Evolutionary conservation across 2,329 filamentous ascomycete genomes (phyloP).

Genomic region (Fusarium verrucosum): DNA sequence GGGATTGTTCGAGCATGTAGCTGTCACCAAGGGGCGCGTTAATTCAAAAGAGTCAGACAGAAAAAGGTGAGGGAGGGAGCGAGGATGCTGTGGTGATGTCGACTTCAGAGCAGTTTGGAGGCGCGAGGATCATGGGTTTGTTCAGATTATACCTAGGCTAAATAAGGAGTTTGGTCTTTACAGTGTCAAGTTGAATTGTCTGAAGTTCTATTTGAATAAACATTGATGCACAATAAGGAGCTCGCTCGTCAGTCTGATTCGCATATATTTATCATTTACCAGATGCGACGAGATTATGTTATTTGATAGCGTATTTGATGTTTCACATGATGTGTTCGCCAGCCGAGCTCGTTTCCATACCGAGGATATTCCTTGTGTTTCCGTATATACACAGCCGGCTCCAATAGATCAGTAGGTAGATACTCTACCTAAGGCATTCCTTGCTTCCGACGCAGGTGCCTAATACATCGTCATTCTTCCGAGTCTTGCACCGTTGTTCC

Average conservation of each 20-base stretch:
- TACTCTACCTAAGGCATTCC: too few species aligned
- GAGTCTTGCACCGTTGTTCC: not conserved
- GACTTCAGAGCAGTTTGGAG: slow-evolving; percentile 28
- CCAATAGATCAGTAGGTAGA: too few species aligned
- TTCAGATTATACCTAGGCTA: slow-evolving; percentile 45
- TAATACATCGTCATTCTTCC: not conserved
- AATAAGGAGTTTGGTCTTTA: slow-evolving; percentile 36
- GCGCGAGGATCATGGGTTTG: slow-evolving; percentile 36
- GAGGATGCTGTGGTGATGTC: not conserved
- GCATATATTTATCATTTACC: not conserved
- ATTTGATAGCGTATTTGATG: not conserved
- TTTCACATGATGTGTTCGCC: not conserved
- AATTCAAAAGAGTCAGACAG: slow-evolving; percentile 28
- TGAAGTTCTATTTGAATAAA: not conserved
- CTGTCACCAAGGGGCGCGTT: slow-evolving; percentile 20
- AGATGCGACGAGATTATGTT: not conserved
- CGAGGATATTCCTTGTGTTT: not conserved
- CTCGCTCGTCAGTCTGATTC: not conserved
- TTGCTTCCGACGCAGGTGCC: not conserved
- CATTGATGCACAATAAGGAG: too few species aligned
- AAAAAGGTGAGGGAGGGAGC: not conserved
- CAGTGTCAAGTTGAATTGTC: slow-evolving; percentile 11
- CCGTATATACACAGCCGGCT: not conserved
- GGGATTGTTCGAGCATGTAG: slow-evolving; percentile 20
- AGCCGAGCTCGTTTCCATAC: not conserved